Percentiles rank a stretch among this genome's conserved stretches.
These are phyloP conservation scores for Neonectria faginata DNA, from an alignment of 2,329 filamentous ascomycete species.

Conservation along the genomic window DNA sequence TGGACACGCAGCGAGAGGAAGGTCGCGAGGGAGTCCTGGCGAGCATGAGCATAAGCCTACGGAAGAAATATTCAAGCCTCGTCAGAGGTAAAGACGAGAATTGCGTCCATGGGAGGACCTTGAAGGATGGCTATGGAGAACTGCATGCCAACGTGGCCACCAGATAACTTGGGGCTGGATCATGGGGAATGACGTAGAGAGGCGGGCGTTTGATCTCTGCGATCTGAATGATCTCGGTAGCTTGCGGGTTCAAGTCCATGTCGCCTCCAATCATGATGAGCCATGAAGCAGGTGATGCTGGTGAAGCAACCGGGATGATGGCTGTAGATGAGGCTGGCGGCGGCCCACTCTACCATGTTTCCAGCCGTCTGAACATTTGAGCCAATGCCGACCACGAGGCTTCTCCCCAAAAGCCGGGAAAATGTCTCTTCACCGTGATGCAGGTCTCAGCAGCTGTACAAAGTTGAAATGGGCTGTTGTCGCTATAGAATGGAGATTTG, in stretches of 20 bases:
- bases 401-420: slow-evolving; percentile 11
- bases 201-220: slow-evolving; percentile 14
- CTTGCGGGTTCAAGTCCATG: slow-evolving; percentile 23
- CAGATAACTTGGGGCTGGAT: slow-evolving; percentile 30
- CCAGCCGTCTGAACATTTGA: slow-evolving; percentile 14
- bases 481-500: neutral
- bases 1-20: slow-evolving; percentile 23
- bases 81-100: slow-evolving; percentile 34
- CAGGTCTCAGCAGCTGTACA: slow-evolving; percentile 7
- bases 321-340: slow-evolving; percentile 45
- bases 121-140: slow-evolving; percentile 39
- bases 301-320: slow-evolving; percentile 41
- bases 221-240: slow-evolving; percentile 40
- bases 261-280: slow-evolving; percentile 39
- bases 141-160: slow-evolving; percentile 39
- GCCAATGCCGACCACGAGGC: slow-evolving; percentile 16
- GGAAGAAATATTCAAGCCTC: slow-evolving; percentile 32
- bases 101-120: slow-evolving; percentile 42
- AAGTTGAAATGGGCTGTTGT: slow-evolving; percentile 1
- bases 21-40: slow-evolving; percentile 24
- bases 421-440: slow-evolving; percentile 11
- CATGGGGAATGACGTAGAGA: slow-evolving; percentile 39
- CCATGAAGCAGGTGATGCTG: slow-evolving; percentile 27
- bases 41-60: slow-evolving; percentile 19
- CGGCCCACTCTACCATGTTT: slow-evolving; percentile 34